Percentiles rank a stretch among this genome's conserved stretches.
Conservation (phyloP, 192 early-diverging fungal species). For the Coemansia sp. region DNA sequence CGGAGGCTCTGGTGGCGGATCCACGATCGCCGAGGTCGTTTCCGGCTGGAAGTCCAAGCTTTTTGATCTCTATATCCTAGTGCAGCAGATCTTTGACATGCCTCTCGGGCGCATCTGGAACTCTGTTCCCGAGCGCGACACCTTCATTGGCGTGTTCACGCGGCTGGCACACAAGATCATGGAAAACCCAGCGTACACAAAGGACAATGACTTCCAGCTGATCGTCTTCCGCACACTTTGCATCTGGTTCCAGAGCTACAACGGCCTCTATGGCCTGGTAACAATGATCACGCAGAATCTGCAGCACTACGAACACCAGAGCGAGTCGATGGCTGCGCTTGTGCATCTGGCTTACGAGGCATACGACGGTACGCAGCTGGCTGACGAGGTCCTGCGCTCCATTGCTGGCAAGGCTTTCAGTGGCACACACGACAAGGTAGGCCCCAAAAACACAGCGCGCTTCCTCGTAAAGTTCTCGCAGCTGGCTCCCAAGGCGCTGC, state of each 20-base stretch:
- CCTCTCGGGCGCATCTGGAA: slow-evolving; percentile 64
- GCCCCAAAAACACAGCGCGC: slow-evolving; percentile 78
- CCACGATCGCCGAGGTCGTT: slow-evolving; percentile 36
- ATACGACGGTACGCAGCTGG: slow-evolving; percentile 66
- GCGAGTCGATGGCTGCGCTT: slow-evolving; percentile 81
- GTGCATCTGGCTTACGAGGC: slow-evolving; percentile 61
- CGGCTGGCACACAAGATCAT: slow-evolving; percentile 76
- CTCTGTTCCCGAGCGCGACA: slow-evolving; percentile 56
- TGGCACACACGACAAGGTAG: slow-evolving; percentile 68
- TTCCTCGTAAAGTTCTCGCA: slow-evolving; percentile 86
- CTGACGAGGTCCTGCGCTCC: slow-evolving; percentile 71
- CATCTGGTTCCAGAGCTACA: slow-evolving; percentile 75
- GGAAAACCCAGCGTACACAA: slow-evolving; percentile 74
- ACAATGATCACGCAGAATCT: slow-evolving; percentile 80
- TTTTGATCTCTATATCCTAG: slow-evolving; percentile 33
- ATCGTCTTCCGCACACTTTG: slow-evolving; percentile 69
- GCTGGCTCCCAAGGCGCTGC: slow-evolving; percentile 72
- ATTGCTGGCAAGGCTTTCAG: slow-evolving; percentile 64
- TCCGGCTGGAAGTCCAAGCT: slow-evolving; percentile 47
- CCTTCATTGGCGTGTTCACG: slow-evolving; percentile 64
- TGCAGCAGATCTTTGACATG: slow-evolving; percentile 46
- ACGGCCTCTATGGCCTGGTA: slow-evolving; percentile 72
- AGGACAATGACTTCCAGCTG: slow-evolving; percentile 60
- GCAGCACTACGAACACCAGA: slow-evolving; percentile 81
- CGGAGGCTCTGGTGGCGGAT: slow-evolving; percentile 25